phyloP scores from a whole-genome alignment of 495 filamentous ascomycete species.

The Cercophora samala region DNA sequence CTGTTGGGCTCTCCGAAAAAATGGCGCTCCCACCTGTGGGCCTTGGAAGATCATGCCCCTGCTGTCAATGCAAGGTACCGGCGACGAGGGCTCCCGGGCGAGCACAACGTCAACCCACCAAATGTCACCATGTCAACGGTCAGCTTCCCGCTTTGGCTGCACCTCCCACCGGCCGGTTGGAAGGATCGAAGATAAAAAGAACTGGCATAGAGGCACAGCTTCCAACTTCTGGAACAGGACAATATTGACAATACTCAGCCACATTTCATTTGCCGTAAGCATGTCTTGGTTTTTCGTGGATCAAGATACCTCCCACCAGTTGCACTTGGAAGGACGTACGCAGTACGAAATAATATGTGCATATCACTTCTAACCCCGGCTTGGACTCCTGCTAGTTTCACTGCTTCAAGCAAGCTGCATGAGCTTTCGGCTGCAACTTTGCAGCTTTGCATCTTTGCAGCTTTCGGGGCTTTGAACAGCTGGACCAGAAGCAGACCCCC shows the following conservation, averaged over 20 bases:
- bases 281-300: neutral
- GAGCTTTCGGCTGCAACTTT: neutral
- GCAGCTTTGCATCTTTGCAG: neutral
- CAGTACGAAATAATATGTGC: neutral
- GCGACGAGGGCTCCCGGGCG: neutral
- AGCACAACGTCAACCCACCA: slow-evolving; percentile 24
- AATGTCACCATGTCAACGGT: slow-evolving; percentile 23
- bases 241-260: neutral
- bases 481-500: neutral
- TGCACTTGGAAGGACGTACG: neutral
- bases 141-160: slow-evolving; percentile 12
- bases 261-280: neutral
- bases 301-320: neutral
- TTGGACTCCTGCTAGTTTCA: neutral
- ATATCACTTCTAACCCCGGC: neutral
- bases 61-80: slow-evolving; percentile 24
- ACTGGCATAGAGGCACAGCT: neutral
- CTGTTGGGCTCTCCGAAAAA: slow-evolving; percentile 29
- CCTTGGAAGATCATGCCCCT: slow-evolving; percentile 13
- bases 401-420: neutral
- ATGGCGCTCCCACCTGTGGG: slow-evolving; percentile 16
- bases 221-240: neutral
- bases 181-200: neutral
- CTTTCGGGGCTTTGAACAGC: neutral
- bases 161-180: neutral